Conservation (phyloP, 805 yeast species). For the Ogataea naganishii region DNA sequence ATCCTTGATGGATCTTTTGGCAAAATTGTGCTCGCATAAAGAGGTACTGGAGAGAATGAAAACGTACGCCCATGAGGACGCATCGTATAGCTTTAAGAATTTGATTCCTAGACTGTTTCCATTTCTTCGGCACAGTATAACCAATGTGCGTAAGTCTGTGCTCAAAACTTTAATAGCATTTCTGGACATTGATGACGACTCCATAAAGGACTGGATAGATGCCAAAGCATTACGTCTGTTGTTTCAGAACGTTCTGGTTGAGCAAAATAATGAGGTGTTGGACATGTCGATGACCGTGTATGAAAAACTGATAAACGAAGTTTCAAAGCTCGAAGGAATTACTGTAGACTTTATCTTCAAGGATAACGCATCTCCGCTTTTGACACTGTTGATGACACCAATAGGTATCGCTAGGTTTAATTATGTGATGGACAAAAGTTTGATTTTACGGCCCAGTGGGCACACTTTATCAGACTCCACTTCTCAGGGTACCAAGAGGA, state of each 20-base stretch:
- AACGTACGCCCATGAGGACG: slow-evolving; percentile 41
- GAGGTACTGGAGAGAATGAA: slow-evolving; percentile 70
- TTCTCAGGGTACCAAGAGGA: slow-evolving; percentile 8
- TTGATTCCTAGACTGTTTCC: slow-evolving; percentile 91
- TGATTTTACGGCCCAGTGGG: slow-evolving; percentile 77
- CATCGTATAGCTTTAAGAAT: slow-evolving; percentile 52
- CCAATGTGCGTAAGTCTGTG: slow-evolving; percentile 85
- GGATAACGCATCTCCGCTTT: slow-evolving; percentile 49
- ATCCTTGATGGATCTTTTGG: slow-evolving; percentile 87
- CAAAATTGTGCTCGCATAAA: slow-evolving; percentile 75
- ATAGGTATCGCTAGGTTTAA: slow-evolving; percentile 87
- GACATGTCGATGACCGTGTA: slow-evolving; percentile 57
- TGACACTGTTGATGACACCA: slow-evolving; percentile 79
- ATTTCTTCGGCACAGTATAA: slow-evolving; percentile 86
- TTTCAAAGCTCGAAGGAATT: slow-evolving; percentile 21
- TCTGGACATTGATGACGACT: slow-evolving; percentile 39
- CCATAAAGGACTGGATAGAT: slow-evolving; percentile 62
- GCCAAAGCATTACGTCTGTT: slow-evolving; percentile 65
- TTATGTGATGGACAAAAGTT: slow-evolving; percentile 71
- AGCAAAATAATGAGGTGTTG: slow-evolving; percentile 73
- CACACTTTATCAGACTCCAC: slow-evolving; percentile 24
- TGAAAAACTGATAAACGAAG: slow-evolving; percentile 41
- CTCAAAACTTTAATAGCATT: slow-evolving; percentile 74
- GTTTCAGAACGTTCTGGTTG: slow-evolving; percentile 82
- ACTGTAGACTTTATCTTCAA: slow-evolving; percentile 45